Base-by-base conservation (phyloP, 2,329 filamentous ascomycete species). In the Sarocladiaceae sp. region DNA sequence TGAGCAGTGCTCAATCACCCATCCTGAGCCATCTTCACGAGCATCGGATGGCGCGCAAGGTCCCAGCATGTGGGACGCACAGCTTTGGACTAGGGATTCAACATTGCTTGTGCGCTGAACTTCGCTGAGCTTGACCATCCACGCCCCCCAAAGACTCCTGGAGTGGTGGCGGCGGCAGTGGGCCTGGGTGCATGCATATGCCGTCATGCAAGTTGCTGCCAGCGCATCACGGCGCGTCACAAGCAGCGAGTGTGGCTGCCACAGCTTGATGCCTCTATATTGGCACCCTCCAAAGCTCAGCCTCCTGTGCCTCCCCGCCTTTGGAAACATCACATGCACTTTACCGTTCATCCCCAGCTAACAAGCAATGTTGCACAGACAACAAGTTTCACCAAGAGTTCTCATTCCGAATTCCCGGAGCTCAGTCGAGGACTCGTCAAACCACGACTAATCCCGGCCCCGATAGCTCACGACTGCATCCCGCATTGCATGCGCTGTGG, bases 211-310 rank as follows among this genome's bases (percentile, higher is more conserved):
- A 27, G 37, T 29, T 10, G 37, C 3, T 41, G 37, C 37, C 37
- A 41, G 37, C 37, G 37, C 37, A 41, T 41, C 37, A 41, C 37
- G 24, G 23, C 37, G 37, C 37, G 19, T 41, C 23, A 27, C 37
- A 18, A 41, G 37, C 37, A 26, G 20, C 13, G 18, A 39, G 34
- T 7, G 3, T 39, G 9, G 21, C 34, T 27, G 4, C 23, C 21
- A 15, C 4, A 41, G 37, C 37, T 24, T 41, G 37, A 41, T 35
- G 33, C 15, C 24, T 24, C 24, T 4, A 26, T 11, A 27, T 23
- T 10, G 15, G 37, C 19, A n/a, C n/a, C 18, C 10, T 19, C 23
- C 20, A 13, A 4, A 5, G 20, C 37, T 6, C 20, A 27, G 37
- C 24, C 11, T n/a, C 23, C 13, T 41, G 20, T 15, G 18, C 21